These are phyloP conservation scores for Cyclostephanos tholiformis DNA, from an alignment of 108 stramenopile species.

Conservation along the genomic window DNA sequence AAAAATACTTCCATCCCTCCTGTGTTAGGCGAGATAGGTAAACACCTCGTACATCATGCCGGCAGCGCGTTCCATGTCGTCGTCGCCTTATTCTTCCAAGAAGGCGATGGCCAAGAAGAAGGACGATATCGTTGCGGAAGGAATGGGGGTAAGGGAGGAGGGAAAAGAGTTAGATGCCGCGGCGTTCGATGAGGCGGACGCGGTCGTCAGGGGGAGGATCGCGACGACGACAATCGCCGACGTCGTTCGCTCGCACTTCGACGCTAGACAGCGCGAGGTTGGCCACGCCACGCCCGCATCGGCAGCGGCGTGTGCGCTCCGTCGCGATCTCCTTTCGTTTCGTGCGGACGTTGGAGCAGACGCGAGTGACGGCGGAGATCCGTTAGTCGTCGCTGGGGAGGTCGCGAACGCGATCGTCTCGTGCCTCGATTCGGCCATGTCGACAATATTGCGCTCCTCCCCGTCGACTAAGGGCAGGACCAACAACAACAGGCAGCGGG, in stretches of 20 bases:
- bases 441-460: not conserved
- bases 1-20: too few species aligned
- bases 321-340: conserved; percentile 19
- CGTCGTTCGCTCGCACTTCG: conserved; percentile 37
- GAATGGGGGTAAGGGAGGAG: too few species aligned
- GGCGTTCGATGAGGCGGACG: too few species aligned
- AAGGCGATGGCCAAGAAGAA: too few species aligned
- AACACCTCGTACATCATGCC: too few species aligned
- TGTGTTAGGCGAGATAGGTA: too few species aligned
- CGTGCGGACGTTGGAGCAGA: not conserved
- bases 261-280: conserved; percentile 35
- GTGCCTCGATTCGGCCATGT: conserved; percentile 44
- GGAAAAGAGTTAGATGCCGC: too few species aligned
- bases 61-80: too few species aligned
- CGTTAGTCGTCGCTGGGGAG: not conserved
- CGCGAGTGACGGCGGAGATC: not conserved
- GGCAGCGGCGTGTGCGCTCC: conserved; percentile 28
- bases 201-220: too few species aligned
- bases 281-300: conserved; percentile 10
- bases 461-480: not conserved
- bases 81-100: too few species aligned
- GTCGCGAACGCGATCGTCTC: conserved; percentile 11
- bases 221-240: conserved; percentile 15
- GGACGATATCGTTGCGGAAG: too few species aligned
- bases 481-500: not conserved